These are phyloP conservation scores for Salix dunnii DNA, from an alignment of 345 rosid genomes.

Conservation along the genomic window DNA sequence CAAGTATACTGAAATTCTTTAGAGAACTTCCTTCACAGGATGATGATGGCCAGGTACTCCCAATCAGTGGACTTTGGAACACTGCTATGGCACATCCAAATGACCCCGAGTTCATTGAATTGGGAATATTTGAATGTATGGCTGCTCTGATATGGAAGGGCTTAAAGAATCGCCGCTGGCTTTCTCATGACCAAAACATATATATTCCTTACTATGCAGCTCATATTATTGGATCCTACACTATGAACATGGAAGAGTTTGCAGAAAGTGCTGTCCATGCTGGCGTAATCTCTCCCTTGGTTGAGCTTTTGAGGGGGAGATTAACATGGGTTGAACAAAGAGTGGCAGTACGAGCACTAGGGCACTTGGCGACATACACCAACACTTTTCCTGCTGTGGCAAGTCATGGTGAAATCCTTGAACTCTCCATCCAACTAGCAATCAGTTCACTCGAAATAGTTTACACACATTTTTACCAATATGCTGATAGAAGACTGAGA, in stretches of 20 bases:
- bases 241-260: constrained; percentile 98
- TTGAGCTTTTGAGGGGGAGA: constrained; percentile 90
- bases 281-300: constrained; percentile 79
- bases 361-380: constrained; percentile 91
- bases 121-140: constrained; percentile 98
- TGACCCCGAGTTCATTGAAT: constrained; percentile 91
- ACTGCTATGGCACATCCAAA: constrained; percentile 99
- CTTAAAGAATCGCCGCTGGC: constrained; percentile 89
- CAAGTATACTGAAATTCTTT: constrained; percentile 85
- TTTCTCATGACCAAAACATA: constrained; percentile 91
- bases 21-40: constrained; percentile 93
- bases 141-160: constrained; percentile 95
- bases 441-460: constrained; percentile 95
- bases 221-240: constrained; percentile 95
- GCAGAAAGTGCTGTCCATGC: constrained; percentile 83
- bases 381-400: constrained; percentile 80
- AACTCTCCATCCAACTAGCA: constrained; percentile 80
- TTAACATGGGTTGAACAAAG: constrained; percentile 99
- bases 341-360: constrained; percentile 94
- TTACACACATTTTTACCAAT: constrained; percentile 92
- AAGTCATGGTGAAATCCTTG: constrained; percentile 80
- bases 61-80: constrained; percentile 99
- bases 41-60: constrained; percentile 95
- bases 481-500: constrained; percentile 67
- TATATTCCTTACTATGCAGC: constrained; percentile 99